phyloP scores from a whole-genome alignment of 495 filamentous ascomycete genomes.

The Recurvomyces mirabilis region DNA sequence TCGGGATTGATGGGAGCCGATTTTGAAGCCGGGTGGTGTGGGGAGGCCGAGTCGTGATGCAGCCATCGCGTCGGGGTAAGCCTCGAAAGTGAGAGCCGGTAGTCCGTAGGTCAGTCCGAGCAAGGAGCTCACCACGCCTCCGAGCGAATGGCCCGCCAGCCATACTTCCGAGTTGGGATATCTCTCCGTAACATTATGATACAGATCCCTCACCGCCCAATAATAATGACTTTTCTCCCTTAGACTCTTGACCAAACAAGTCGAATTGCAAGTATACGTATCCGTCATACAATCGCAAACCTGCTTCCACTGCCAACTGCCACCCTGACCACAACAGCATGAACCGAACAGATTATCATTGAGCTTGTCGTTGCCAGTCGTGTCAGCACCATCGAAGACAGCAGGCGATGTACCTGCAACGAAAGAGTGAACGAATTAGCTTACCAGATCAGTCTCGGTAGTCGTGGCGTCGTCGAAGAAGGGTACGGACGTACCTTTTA shows the following conservation, averaged over 20 bases:
- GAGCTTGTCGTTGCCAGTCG: slow-evolving; percentile 90
- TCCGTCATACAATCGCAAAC: slow-evolving; percentile 82
- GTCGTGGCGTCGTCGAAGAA: slow-evolving; percentile 80
- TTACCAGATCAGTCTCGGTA: slow-evolving; percentile 56
- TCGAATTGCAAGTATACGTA: slow-evolving; percentile 81
- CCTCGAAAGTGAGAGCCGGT: slow-evolving; percentile 81
- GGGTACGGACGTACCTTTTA: slow-evolving; percentile 61
- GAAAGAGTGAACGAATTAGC: slow-evolving; percentile 60
- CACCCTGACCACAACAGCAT: slow-evolving; percentile 91
- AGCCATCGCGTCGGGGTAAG: slow-evolving; percentile 78
- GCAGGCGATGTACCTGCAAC: slow-evolving; percentile 43
- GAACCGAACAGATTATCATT: slow-evolving; percentile 98
- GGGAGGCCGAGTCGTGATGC: slow-evolving; percentile 78
- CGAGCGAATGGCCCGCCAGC: slow-evolving; percentile 81
- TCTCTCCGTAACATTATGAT: slow-evolving; percentile 77
- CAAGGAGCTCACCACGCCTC: slow-evolving; percentile 73
- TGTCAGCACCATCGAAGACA: slow-evolving; percentile 88
- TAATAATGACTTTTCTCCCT: slow-evolving; percentile 82
- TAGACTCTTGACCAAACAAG: slow-evolving; percentile 67
- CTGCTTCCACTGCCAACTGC: slow-evolving; percentile 70
- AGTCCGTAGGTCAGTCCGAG: slow-evolving; percentile 83
- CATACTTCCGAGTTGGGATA: slow-evolving; percentile 82
- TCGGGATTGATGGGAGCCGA: slow-evolving; percentile 56
- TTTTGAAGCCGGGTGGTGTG: slow-evolving; percentile 63
- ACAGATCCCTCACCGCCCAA: slow-evolving; percentile 71